These are phyloP conservation scores for Metschnikowia cerradonensis DNA, from an alignment of 805 yeast species.

Conservation along the genomic window DNA sequence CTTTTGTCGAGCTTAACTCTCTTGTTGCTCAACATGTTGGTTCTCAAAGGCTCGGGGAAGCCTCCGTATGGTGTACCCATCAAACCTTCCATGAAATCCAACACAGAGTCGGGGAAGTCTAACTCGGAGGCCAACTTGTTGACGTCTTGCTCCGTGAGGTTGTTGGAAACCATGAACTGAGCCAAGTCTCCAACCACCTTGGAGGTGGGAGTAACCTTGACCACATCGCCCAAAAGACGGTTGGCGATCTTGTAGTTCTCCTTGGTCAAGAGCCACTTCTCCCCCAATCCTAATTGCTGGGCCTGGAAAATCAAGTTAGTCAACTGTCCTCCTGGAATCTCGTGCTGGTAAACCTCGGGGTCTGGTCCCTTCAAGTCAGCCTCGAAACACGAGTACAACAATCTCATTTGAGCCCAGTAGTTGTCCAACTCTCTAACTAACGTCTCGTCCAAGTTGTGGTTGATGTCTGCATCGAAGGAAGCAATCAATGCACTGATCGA, in stretches of 20 bases:
- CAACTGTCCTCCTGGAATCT: constrained; percentile 99
- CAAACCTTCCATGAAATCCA: constrained; percentile 97
- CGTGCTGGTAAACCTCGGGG: constrained; percentile 97
- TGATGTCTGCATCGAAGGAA: constrained; percentile 80
- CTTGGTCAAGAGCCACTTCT: constrained; percentile 95
- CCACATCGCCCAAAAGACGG: constrained; percentile 87
- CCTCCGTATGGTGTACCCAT: constrained; percentile 99
- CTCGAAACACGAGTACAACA: constrained; percentile 93
- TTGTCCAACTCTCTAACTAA: constrained; percentile 80
- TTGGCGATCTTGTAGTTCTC: constrained; percentile 91
- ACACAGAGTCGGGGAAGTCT: constrained; percentile 97
- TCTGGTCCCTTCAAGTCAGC: constrained; percentile 99
- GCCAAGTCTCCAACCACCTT: constrained; percentile 99
- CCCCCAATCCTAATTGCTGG: constrained; percentile 96
- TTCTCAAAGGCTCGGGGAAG: constrained; percentile 98
- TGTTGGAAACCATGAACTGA: constrained; percentile 98
- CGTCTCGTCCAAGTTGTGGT: constrained; percentile 64
- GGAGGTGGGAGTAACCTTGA: constrained; percentile 98
- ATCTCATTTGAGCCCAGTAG: constrained; percentile 99
- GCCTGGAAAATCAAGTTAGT: constrained; percentile 98
- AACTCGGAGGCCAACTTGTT: constrained; percentile 79
- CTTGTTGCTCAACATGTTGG: constrained; percentile 86
- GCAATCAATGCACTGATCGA: constrained; percentile 90
- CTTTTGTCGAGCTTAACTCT: constrained; percentile 84
- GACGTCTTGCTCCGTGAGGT: constrained; percentile 81